These are phyloP conservation scores for Pseudozyma pruni DNA, from an alignment of 1,284 basidiomycete species.

Conservation along the genomic window DNA sequence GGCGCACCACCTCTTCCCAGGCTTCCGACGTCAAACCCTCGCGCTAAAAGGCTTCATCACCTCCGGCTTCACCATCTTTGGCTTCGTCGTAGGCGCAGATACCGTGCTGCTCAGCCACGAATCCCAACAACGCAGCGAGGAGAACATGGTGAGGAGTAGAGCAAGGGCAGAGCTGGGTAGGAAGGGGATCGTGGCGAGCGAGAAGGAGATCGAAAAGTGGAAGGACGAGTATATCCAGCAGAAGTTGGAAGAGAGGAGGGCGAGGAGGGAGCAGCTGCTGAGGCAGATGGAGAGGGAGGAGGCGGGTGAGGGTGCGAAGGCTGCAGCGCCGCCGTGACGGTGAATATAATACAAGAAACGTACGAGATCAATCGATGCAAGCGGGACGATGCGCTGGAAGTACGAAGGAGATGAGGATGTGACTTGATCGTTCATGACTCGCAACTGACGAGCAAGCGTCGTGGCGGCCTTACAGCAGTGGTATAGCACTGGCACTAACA, in stretches of 20 bases:
- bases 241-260: conserved; percentile 43
- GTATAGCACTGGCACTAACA: conserved; percentile 26
- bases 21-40: conserved; percentile 57
- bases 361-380: too few species aligned
- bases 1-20: conserved; percentile 60
- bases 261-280: conserved; percentile 24
- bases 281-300: conserved; percentile 11
- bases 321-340: neutral
- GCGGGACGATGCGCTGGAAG: too few species aligned
- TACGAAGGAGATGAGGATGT: too few species aligned
- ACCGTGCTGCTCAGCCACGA: conserved; percentile 59
- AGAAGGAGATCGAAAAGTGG: conserved; percentile 62
- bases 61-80: conserved; percentile 58
- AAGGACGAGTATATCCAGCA: conserved; percentile 50
- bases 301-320: neutral
- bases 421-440: too few species aligned
- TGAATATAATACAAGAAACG: too few species aligned
- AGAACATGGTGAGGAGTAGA: conserved; percentile 53
- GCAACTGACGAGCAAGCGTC: too few species aligned
- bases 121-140: conserved; percentile 50
- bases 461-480: conserved; percentile 6
- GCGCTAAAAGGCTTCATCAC: conserved; percentile 61
- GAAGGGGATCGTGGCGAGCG: conserved; percentile 58
- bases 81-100: conserved; percentile 61
- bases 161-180: conserved; percentile 56